Evolutionary conservation across 2,329 filamentous ascomycete species (phyloP).

Genomic region (Penicillium frequentans): DNA sequence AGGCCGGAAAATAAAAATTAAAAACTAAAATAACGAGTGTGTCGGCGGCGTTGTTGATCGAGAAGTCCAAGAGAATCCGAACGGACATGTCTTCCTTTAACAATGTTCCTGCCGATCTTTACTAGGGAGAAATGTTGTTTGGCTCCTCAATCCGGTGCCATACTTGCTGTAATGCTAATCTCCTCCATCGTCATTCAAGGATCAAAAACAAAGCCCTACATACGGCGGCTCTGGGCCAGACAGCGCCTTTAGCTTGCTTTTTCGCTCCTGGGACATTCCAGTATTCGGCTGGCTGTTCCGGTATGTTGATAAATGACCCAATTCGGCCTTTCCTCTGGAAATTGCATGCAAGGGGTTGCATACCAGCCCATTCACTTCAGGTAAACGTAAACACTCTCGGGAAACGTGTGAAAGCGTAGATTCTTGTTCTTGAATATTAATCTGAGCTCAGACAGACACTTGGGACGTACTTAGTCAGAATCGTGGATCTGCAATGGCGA

Average conservation of each 20-base stretch:
- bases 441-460: not conserved
- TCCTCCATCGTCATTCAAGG: slow-evolving; percentile 13
- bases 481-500: not conserved
- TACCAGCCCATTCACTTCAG: slow-evolving; percentile 3
- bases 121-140: slow-evolving; percentile 18
- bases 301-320: slow-evolving; percentile 13
- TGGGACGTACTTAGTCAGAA: not conserved
- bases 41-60: slow-evolving; percentile 14
- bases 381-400: slow-evolving; percentile 6
- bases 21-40: slow-evolving; percentile 8
- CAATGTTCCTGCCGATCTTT: slow-evolving; percentile 13
- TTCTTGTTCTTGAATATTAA: not conserved
- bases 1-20: slow-evolving; percentile 8
- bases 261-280: slow-evolving; percentile 14
- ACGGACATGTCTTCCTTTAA: slow-evolving; percentile 16
- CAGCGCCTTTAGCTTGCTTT: not conserved
- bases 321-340: not conserved
- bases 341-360: slow-evolving; percentile 18
- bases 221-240: not conserved
- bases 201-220: slow-evolving; percentile 3
- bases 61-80: not conserved
- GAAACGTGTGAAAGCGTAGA: not conserved
- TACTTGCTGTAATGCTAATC: slow-evolving; percentile 5
- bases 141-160: not conserved
- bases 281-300: not conserved